Conservation (phyloP, 2,329 filamentous ascomycete species). For the Fusarium sarcochroum region DNA sequence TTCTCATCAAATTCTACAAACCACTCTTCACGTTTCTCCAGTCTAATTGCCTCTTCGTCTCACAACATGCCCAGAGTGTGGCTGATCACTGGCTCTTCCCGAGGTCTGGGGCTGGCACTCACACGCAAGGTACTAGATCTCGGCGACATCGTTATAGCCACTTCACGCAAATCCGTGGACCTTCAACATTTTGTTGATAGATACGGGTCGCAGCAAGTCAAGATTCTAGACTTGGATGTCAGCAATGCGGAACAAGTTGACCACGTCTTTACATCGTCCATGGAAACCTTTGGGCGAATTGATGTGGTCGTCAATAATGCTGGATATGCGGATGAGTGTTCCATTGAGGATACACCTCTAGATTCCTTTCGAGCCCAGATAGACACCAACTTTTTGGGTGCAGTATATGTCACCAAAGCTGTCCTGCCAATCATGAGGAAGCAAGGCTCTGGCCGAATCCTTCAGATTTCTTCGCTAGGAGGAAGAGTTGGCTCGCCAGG, state of each 20-base stretch:
- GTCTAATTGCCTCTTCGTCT: no score
- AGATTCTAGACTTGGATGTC: constrained; percentile 67
- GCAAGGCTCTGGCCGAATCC: constrained; percentile 52
- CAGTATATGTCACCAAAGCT: constrained; percentile 65
- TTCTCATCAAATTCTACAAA: no score
- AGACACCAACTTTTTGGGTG: constrained; percentile 72
- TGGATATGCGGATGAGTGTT: constrained; percentile 67
- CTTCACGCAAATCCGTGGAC: constrained; percentile 55
- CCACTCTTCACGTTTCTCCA: no score
- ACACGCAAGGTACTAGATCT: constrained; percentile 54
- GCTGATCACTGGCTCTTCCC: constrained; percentile 63
- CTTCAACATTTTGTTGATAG: constrained; percentile 54
- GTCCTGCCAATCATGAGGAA: constrained; percentile 54
- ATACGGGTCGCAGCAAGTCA: constrained; percentile 59
- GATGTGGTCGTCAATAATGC: constrained; percentile 74
- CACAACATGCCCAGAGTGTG: constrained; percentile 42
- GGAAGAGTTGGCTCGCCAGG: constrained; percentile 53
- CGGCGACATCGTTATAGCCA: constrained; percentile 61
- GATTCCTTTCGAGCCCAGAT: constrained; percentile 65
- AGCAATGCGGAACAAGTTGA: constrained; percentile 59
- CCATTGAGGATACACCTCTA: constrained; percentile 66
- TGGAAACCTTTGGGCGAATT: constrained; percentile 65
- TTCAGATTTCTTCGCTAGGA: constrained; percentile 57
- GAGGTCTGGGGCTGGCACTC: constrained; percentile 62
- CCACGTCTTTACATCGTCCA: constrained; percentile 51